These are phyloP conservation scores for Neurospora sp. DNA, from an alignment of 495 filamentous ascomycete species.

Conservation along the genomic window DNA sequence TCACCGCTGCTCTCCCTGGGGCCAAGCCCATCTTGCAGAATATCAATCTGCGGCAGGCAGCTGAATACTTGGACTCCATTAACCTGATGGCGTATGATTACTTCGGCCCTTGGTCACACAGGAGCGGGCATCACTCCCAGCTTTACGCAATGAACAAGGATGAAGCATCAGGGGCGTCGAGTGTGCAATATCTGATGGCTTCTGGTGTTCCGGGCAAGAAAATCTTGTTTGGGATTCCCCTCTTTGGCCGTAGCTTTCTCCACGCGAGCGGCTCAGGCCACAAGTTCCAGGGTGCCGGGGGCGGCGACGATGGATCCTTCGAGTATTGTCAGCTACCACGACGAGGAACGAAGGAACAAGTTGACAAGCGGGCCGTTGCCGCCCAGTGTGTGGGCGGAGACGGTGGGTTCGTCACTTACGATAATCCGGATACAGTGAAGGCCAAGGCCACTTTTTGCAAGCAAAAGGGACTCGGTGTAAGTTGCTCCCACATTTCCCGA, in stretches of 20 bases:
- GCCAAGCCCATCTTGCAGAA: slow-evolving; percentile 62
- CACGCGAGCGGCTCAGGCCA: slow-evolving; percentile 55
- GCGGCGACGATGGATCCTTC: slow-evolving; percentile 72
- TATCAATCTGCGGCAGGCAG: slow-evolving; percentile 59
- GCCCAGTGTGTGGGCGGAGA: slow-evolving; percentile 73
- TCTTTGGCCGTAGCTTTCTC: slow-evolving; percentile 74
- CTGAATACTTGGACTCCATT: slow-evolving; percentile 62
- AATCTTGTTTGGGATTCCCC: slow-evolving; percentile 70
- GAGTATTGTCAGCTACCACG: slow-evolving; percentile 73
- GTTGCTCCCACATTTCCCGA: slow-evolving; percentile 12
- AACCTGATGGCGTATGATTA: slow-evolving; percentile 88
- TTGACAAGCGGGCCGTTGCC: slow-evolving; percentile 55
- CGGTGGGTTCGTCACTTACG: slow-evolving; percentile 81
- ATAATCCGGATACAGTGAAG: slow-evolving; percentile 73
- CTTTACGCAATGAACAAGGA: slow-evolving; percentile 53
- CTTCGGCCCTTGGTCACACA: slow-evolving; percentile 62
- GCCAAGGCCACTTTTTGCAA: slow-evolving; percentile 77
- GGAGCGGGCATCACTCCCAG: slow-evolving; percentile 70
- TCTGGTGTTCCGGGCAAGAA: slow-evolving; percentile 63
- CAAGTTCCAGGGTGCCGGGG: slow-evolving; percentile 44
- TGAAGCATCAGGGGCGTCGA: slow-evolving; percentile 53
- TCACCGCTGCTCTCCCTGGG: slow-evolving; percentile 78
- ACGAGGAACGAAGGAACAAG: slow-evolving; percentile 54
- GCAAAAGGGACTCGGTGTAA: slow-evolving; percentile 57
- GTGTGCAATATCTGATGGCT: slow-evolving; percentile 53